Evolutionary conservation across 805 yeast species (phyloP).

Genomic region (Candida orba): DNA sequence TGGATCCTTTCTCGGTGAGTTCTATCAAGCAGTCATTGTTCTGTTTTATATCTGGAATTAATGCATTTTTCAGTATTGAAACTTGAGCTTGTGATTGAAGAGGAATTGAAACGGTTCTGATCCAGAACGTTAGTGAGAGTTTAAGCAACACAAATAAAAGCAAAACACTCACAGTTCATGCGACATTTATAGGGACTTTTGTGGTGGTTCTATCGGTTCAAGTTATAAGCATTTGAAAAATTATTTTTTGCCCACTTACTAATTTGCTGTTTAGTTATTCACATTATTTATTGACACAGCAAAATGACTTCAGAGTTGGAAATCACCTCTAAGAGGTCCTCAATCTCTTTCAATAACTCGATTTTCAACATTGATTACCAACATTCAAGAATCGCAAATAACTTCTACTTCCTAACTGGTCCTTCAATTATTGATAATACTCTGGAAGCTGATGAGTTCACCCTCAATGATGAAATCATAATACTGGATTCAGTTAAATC

Average conservation of each 20-base stretch:
- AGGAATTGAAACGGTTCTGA: slow-evolving; percentile 49
- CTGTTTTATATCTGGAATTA: slow-evolving; percentile 44
- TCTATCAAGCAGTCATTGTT: slow-evolving; percentile 46
- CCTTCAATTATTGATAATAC: no score
- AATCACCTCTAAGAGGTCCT: not conserved
- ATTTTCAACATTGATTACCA: slow-evolving; percentile 1
- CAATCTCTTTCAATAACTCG: not conserved
- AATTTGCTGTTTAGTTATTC: no score
- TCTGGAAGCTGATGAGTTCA: no score
- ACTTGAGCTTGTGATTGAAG: slow-evolving; percentile 57
- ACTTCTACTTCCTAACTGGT: no score
- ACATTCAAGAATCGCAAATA: not conserved
- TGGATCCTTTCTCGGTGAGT: slow-evolving; percentile 30
- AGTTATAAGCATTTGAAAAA: no score
- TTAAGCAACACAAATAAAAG: not conserved
- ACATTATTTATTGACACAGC: no score
- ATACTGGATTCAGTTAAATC: slow-evolving; percentile 31
- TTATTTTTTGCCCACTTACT: no score
- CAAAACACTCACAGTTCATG: not conserved
- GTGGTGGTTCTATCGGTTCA: no score
- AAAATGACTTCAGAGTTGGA: no score
- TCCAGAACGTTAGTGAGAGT: not conserved
- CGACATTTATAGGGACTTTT: not conserved
- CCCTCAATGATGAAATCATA: slow-evolving; percentile 7
- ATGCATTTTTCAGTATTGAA: slow-evolving; percentile 39